Percentiles rank a stretch among this genome's conserved stretches.
These are phyloP conservation scores for Phytopythium sindhum DNA, from an alignment of 352 stramenopile genomes.

Conservation along the genomic window DNA sequence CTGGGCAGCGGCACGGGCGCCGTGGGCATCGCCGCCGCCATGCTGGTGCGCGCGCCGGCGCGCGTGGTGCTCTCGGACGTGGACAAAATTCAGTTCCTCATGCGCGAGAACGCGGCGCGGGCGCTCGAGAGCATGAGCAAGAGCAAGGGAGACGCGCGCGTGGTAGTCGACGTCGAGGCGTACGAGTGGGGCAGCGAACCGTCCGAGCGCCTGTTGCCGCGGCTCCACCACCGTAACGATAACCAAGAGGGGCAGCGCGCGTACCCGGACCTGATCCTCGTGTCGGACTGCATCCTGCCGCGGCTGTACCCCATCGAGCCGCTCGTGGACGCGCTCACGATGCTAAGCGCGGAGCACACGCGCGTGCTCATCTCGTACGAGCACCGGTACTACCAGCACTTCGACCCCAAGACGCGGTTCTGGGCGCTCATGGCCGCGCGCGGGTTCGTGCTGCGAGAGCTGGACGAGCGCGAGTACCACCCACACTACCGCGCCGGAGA, in stretches of 20 bases:
- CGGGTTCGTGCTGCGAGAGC: constrained; percentile 47
- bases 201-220: constrained; percentile 25
- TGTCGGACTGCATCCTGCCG: constrained; percentile 95
- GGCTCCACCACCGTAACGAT: background rate
- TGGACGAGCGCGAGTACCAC: constrained; percentile 60
- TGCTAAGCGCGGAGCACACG: constrained; percentile 51
- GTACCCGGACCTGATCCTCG: constrained; percentile 82
- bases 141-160: background rate
- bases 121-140: constrained; percentile 10
- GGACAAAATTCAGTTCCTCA: constrained; percentile 85
- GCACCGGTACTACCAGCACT: constrained; percentile 76
- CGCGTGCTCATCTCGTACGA: constrained; percentile 86
- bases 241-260: constrained; percentile 5
- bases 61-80: constrained; percentile 91
- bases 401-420: constrained; percentile 79
- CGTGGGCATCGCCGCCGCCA: constrained; percentile 84
- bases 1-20: constrained; percentile 91
- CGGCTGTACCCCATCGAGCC: constrained; percentile 95
- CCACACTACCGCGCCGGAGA: constrained; percentile 76
- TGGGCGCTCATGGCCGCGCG: constrained; percentile 56
- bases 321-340: constrained; percentile 85
- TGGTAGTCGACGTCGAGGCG: constrained; percentile 58
- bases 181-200: constrained; percentile 89
- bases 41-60: constrained; percentile 63
- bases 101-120: constrained; percentile 82